A percentile compares a stretch with the other conserved stretches of the same genome.
These are phyloP conservation scores for Helenozyma baotianmanensis DNA, from an alignment of 805 yeast species.

Conservation along the genomic window DNA sequence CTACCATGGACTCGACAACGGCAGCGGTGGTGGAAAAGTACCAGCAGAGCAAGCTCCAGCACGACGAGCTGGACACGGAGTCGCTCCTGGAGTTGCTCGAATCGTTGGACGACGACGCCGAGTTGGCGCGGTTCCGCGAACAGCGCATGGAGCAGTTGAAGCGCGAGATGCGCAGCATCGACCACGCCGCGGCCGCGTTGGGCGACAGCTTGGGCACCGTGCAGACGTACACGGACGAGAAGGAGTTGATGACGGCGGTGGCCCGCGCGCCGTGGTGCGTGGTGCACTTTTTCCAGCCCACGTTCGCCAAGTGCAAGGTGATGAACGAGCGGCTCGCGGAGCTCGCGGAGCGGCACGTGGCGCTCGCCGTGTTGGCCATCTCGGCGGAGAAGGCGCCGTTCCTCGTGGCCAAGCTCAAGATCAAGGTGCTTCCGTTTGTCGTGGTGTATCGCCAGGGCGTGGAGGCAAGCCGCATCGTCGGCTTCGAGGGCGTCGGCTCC, in stretches of 20 bases:
- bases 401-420: constrained; percentile 54
- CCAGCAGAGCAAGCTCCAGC: constrained; percentile 36
- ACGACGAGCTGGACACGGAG: constrained; percentile 29
- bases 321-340: constrained; percentile 46
- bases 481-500: constrained; percentile 59
- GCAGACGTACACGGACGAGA: constrained; percentile 44
- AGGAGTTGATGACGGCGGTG: constrained; percentile 50
- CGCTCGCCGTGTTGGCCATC: constrained; percentile 49
- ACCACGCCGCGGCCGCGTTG: constrained; percentile 18
- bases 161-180: constrained; percentile 35
- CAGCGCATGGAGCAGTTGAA: constrained; percentile 56
- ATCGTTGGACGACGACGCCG: constrained; percentile 47
- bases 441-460: constrained; percentile 55
- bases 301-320: constrained; percentile 54
- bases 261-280: constrained; percentile 32
- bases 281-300: constrained; percentile 61
- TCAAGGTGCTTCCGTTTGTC: constrained; percentile 71
- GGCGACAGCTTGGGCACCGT: constrained; percentile 32
- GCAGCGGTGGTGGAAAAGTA: constrained; percentile 39
- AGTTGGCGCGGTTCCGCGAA: constrained; percentile 53
- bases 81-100: constrained; percentile 38
- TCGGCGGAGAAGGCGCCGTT: constrained; percentile 69
- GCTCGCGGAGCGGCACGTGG: constrained; percentile 56
- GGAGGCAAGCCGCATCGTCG: constrained; percentile 58
- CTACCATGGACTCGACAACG: constrained; percentile 28